phyloP scores from a whole-genome alignment of 1,284 basidiomycete genomes.

The Ustilago esculenta region DNA sequence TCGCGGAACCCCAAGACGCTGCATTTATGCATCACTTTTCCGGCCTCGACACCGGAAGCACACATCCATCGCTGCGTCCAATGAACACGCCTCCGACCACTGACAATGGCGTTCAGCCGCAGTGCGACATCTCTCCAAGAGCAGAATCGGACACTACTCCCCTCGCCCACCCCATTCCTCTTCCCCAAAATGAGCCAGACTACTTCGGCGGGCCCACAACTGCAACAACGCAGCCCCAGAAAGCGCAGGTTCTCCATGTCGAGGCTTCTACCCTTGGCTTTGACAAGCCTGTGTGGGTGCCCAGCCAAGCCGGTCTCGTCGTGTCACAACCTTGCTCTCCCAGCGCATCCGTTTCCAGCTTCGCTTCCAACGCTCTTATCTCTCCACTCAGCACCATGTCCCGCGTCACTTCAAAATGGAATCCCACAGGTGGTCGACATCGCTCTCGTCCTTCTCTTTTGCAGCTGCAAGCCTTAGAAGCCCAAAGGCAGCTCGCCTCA shows the following conservation, averaged over 20 bases:
- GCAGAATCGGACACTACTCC: conserved; percentile 29
- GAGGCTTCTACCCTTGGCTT: not conserved
- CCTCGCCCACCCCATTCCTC: conserved; percentile 8
- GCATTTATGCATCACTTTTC: not conserved
- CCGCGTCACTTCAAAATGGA: conserved; percentile 1
- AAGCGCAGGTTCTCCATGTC: too few relatives aligned
- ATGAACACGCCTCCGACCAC: conserved; percentile 54
- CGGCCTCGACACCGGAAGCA: too few relatives aligned
- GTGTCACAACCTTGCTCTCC: conserved; percentile 40
- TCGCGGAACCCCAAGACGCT: not conserved
- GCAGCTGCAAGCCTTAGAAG: conserved; percentile 38
- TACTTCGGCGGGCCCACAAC: conserved; percentile 25
- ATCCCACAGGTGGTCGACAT: conserved; percentile 10
- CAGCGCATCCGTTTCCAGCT: conserved; percentile 34
- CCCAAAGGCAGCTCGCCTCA: conserved; percentile 51
- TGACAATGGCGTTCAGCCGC: conserved; percentile 27
- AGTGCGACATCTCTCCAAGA: conserved; percentile 18
- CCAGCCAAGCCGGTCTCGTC: conserved; percentile 36
- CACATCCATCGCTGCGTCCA: conserved; percentile 2
- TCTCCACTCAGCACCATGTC: conserved; percentile 9
- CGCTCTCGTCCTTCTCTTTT: conserved; percentile 30
- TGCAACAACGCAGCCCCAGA: not conserved
- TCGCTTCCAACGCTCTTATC: conserved; percentile 21
- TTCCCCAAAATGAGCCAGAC: conserved; percentile 7
- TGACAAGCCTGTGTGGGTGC: conserved; percentile 21